phyloP scores from a whole-genome alignment of 2,329 filamentous ascomycete genomes.

The Pyricularia sp. region DNA sequence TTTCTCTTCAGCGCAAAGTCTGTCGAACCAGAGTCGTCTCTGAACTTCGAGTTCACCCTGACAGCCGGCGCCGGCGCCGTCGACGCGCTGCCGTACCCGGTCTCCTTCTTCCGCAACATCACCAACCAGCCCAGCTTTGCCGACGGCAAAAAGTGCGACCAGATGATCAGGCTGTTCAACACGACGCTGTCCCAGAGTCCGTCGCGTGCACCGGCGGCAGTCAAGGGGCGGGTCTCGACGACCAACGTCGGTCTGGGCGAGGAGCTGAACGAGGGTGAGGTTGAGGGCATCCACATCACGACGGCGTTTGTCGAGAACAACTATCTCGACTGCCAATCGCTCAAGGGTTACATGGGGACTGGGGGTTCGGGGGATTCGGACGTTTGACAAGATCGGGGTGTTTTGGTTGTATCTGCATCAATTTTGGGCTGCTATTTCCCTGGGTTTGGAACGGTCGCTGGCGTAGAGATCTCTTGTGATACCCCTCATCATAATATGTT shows the following conservation, averaged over 20 bases:
- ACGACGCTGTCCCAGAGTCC: constrained; percentile 14
- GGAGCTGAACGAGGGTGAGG: constrained; percentile 9
- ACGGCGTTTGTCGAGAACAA: constrained; percentile 22
- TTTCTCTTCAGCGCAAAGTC: constrained; percentile 8
- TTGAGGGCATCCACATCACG: constrained; percentile 18
- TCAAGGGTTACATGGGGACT: constrained; percentile 15
- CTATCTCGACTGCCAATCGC: constrained; percentile 15
- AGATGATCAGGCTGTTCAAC: constrained; percentile 21
- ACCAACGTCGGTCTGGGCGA: constrained; percentile 10
- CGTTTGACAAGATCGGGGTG: neutral
- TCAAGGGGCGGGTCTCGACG: constrained; percentile 13
- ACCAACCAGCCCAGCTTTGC: constrained; percentile 45
- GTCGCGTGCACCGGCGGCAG: constrained; percentile 12
- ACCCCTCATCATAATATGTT: neutral
- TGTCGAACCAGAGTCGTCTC: constrained; percentile 12
- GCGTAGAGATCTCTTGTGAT: neutral
- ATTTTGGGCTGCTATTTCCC: neutral
- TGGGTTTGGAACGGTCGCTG: neutral
- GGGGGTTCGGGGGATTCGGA: neutral
- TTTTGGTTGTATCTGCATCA: neutral
- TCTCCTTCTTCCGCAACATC: constrained; percentile 33
- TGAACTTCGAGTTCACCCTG: constrained; percentile 13
- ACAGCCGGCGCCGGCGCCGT: constrained; percentile 11
- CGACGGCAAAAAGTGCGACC: constrained; percentile 26
- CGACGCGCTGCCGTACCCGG: constrained; percentile 16